Conservation (phyloP, 139 green algal genomes). For the Coelastrella sp. region DNA sequence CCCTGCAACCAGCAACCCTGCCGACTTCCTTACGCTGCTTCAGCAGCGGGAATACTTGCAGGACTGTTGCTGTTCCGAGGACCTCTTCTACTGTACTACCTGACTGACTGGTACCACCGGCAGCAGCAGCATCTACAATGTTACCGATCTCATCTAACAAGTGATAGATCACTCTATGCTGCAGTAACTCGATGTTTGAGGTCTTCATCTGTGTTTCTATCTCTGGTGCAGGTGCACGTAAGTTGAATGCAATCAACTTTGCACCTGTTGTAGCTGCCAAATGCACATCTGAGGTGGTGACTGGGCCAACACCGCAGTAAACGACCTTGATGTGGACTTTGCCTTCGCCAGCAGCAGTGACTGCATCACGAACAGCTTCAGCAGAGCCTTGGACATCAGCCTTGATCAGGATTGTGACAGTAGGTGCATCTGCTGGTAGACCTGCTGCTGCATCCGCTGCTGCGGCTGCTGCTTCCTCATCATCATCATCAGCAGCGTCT, state of each 20-base stretch:
- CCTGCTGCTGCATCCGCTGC: conserved; percentile 22
- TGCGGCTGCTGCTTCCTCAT: conserved; percentile 16
- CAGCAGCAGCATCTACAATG: not conserved
- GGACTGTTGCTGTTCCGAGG: conserved; percentile 58
- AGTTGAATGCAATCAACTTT: conserved; percentile 84
- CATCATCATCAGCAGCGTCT: conserved; percentile 1
- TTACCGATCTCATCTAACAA: conserved; percentile 72
- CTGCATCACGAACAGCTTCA: conserved; percentile 68
- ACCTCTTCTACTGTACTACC: conserved; percentile 48
- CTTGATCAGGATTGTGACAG: conserved; percentile 80
- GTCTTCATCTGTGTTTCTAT: conserved; percentile 48
- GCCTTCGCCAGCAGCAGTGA: conserved; percentile 37
- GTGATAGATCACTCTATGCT: conserved; percentile 86
- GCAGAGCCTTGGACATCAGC: conserved; percentile 85
- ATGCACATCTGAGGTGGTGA: conserved; percentile 76
- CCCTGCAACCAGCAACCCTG: conserved; percentile 68
- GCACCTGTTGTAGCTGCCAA: conserved; percentile 76
- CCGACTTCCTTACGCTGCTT: conserved; percentile 47
- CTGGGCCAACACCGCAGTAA: conserved; percentile 77
- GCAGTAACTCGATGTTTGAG: conserved; percentile 63
- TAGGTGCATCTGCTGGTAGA: conserved; percentile 15
- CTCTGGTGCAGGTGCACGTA: conserved; percentile 61
- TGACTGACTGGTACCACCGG: not conserved
- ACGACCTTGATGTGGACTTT: conserved; percentile 60
- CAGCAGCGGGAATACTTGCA: conserved; percentile 54